These are phyloP conservation scores for Hygrophila difformis DNA, from an alignment of 257 asterid species.

Conservation along the genomic window DNA sequence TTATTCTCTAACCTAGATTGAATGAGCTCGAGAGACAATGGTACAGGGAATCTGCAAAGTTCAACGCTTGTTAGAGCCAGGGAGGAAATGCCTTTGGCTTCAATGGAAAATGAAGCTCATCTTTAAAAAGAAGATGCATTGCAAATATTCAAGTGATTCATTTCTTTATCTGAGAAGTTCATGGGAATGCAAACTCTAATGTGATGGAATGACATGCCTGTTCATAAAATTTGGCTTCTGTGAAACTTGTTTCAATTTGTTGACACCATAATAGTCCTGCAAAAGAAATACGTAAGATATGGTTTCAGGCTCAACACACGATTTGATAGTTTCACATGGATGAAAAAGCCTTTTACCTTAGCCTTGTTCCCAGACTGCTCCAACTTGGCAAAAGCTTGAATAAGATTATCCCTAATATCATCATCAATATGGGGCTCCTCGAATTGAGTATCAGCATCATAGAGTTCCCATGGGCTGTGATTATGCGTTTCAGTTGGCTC, in stretches of 20 bases:
- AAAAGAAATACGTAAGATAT: constrained; percentile 18
- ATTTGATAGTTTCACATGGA: not conserved
- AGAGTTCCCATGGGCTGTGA: constrained; percentile 98
- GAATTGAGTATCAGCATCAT: constrained; percentile 49
- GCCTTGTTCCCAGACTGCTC: constrained; percentile 51
- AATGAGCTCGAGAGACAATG: constrained; percentile 66
- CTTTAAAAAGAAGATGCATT: too few species aligned
- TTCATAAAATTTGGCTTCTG: constrained; percentile 61
- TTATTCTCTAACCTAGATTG: constrained; percentile 64
- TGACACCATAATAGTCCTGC: constrained; percentile 81
- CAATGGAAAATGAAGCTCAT: not conserved
- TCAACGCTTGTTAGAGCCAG: not conserved
- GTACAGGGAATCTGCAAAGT: constrained; percentile 80
- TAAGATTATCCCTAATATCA: constrained; percentile 43
- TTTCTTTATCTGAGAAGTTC: not conserved
- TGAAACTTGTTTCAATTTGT: constrained; percentile 63
- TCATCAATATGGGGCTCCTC: constrained; percentile 69
- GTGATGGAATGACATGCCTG: constrained; percentile 39
- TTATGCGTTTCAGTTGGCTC: constrained; percentile 66
- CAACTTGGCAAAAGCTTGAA: constrained; percentile 46
- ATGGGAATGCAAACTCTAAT: not conserved
- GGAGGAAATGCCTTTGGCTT: not conserved
- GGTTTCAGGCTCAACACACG: constrained; percentile 7
- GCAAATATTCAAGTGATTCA: too few species aligned
- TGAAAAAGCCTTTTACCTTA: constrained; percentile 35